Evolutionary conservation across 164 flowering plant genomes (phyloP).

Genomic region (Berberis vulgaris): DNA sequence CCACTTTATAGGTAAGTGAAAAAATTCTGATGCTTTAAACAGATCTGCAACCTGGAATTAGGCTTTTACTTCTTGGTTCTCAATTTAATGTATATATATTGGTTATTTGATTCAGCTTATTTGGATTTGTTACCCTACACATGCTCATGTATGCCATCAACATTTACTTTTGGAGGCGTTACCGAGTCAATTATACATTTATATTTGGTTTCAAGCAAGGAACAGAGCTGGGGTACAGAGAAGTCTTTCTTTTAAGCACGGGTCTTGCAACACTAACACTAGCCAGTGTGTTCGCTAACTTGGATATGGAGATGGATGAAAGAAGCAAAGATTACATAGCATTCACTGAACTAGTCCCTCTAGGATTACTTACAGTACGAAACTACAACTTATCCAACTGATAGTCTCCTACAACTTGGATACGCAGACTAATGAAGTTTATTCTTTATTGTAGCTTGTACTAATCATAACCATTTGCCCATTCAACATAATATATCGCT

Average conservation of each 20-base stretch:
- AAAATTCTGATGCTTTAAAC: neutral
- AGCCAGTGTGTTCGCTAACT: constrained; percentile 39
- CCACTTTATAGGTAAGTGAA: constrained; percentile 51
- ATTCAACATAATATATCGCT: constrained; percentile 55
- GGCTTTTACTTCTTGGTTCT: neutral
- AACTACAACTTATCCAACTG: neutral
- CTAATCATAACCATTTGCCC: constrained; percentile 36
- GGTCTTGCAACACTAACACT: constrained; percentile 37
- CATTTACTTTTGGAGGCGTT: constrained; percentile 54
- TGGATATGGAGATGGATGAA: constrained; percentile 54
- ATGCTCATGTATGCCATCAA: constrained; percentile 48
- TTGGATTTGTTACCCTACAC: constrained; percentile 52
- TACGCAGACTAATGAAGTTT: neutral
- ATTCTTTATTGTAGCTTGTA: constrained; percentile 29
- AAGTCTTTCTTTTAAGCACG: constrained; percentile 37
- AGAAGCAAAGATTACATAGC: constrained; percentile 28
- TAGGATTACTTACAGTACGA: constrained; percentile 25
- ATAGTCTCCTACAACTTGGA: neutral
- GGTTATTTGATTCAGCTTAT: constrained; percentile 33
- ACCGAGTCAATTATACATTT: constrained; percentile 54
- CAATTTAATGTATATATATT: neutral
- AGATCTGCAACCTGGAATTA: neutral
- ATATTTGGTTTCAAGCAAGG: constrained; percentile 70
- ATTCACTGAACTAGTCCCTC: constrained; percentile 45
- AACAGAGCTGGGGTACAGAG: constrained; percentile 46